A percentile compares a stretch with the other conserved stretches of the same genome.
phyloP scores from a whole-genome alignment of 75 land plant species.

The Pinus tabuliformis region DNA sequence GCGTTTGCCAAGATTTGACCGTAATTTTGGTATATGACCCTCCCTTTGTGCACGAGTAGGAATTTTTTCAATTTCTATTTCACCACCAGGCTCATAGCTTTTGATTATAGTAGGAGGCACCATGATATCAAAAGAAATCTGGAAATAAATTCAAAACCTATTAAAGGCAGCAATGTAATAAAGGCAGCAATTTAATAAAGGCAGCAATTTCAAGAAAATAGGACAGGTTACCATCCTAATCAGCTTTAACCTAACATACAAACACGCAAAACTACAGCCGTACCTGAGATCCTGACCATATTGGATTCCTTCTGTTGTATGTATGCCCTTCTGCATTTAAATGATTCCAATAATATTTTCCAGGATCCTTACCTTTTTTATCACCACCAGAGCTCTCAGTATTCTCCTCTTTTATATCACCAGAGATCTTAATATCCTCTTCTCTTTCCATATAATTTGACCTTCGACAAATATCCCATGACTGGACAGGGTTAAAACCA shows the following conservation, averaged over 20 bases:
- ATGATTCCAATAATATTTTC: conserved; percentile 57
- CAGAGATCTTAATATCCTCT: conserved; percentile 60
- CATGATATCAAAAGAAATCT: conserved; percentile 81
- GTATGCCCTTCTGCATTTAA: conserved; percentile 90
- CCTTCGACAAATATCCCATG: conserved; percentile 84
- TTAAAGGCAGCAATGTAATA: neutral
- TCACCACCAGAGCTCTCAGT: conserved; percentile 25
- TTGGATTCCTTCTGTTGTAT: conserved; percentile 58
- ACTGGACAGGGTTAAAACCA: conserved; percentile 75
- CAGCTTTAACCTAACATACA: neutral
- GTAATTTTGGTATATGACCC: too few relatives aligned
- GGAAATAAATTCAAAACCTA: conserved; percentile 6
- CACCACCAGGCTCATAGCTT: conserved; percentile 38
- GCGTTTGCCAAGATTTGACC: too few relatives aligned
- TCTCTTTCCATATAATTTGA: conserved; percentile 62
- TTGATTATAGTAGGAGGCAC: conserved; percentile 19
- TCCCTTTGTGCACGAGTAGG: conserved; percentile 17
- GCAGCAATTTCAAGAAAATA: neutral
- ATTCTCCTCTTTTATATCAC: conserved; percentile 29
- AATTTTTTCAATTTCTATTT: conserved; percentile 77
- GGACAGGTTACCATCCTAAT: neutral
- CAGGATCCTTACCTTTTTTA: conserved; percentile 31
- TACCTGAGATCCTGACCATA: conserved; percentile 90
- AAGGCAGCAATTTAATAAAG: neutral
- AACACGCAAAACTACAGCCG: neutral